Base-by-base conservation (phyloP, 2,329 filamentous ascomycete genomes). In the Aspergillus calidoustus region DNA sequence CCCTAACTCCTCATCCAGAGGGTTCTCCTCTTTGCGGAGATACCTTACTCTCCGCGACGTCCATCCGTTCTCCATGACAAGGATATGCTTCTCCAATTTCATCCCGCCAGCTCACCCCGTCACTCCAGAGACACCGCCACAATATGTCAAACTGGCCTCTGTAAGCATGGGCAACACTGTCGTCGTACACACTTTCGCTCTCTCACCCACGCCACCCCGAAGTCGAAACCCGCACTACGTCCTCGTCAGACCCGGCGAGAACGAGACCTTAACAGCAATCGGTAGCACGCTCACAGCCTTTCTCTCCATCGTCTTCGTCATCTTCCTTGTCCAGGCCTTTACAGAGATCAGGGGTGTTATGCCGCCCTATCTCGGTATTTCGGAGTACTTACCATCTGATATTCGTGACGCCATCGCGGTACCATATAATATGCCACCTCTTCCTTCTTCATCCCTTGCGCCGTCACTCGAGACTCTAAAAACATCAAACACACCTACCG, bases 121-220 rank as follows among this genome's bases (percentile, higher is more conserved):
- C 64, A 80, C 77, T 3, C 73, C 81, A 68, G 74, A 79, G 58
- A 79, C 79, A 54, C 72, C 75, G 43, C 82, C 86, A 17, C 84
- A 88, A 68, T 87, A 87, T 70, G 80, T 96, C 68, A 91, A 91
- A 69, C 85, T 97, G 3, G 93, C 91, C 31, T 93, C 91, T 51
- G 90, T 92, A 46, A 92, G 90, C 53, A 88, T 96, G 68, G 89
- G 88, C 63, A 93, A 93, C 74, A 91, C 88, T 0, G 87, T 93
- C 46, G 87, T 90, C 31, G 88, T 96, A 28, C 91, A 96, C 76
- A 90, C 87, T 44, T 88, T 97, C 64, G 88, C 91, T 0, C 84
- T 97, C 6, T 74, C 79, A 5, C 79, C 79, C 9, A 75, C 74
- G 38, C 79, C 80, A 7, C 68, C 75, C 3, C 66, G 72, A n/a